A percentile compares a stretch with the other conserved stretches of the same genome.
These are phyloP conservation scores for Lipomyces yamadae DNA, from an alignment of 805 yeast genomes.

Conservation along the genomic window DNA sequence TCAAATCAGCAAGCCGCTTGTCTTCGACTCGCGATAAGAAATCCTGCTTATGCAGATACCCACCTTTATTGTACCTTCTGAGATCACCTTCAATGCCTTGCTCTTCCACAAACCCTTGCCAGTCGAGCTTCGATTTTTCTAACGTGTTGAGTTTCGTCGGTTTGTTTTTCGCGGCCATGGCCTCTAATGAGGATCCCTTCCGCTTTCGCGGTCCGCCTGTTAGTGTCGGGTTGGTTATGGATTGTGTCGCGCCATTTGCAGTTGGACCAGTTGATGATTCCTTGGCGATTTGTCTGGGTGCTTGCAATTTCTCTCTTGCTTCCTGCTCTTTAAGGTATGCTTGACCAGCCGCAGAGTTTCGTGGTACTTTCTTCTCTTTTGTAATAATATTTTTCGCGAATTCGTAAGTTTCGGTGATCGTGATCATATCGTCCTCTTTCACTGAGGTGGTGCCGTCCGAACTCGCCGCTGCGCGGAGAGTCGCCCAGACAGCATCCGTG, in stretches of 20 bases:
- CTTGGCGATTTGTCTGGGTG: background rate
- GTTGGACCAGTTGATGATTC: conserved; percentile 1
- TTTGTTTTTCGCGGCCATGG: conserved; percentile 43
- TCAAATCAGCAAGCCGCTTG: conserved; percentile 57
- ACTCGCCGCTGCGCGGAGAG: conserved; percentile 21
- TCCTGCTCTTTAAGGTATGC: conserved; percentile 63
- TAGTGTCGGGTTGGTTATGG: background rate
- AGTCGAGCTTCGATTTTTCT: conserved; percentile 90
- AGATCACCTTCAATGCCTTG: conserved; percentile 85
- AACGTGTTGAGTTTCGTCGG: conserved; percentile 84
- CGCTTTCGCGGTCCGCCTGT: conserved; percentile 16
- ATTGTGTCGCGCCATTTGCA: conserved; percentile 41
- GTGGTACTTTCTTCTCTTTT: conserved; percentile 78
- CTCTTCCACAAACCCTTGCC: conserved; percentile 92
- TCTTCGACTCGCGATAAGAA: conserved; percentile 77
- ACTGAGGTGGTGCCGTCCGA: background rate
- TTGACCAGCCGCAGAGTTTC: conserved; percentile 81
- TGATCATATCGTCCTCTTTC: conserved; percentile 57
- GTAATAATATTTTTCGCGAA: conserved; percentile 86
- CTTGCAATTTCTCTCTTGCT: conserved; percentile 5
- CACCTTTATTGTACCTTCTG: conserved; percentile 79
- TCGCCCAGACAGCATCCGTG: conserved; percentile 37
- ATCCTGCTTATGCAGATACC: conserved; percentile 89
- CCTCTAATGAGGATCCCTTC: conserved; percentile 32
- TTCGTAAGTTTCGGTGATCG: conserved; percentile 76